These are phyloP conservation scores for Incumbomyces lentus DNA, from an alignment of 2,329 filamentous ascomycete species.

Conservation along the genomic window DNA sequence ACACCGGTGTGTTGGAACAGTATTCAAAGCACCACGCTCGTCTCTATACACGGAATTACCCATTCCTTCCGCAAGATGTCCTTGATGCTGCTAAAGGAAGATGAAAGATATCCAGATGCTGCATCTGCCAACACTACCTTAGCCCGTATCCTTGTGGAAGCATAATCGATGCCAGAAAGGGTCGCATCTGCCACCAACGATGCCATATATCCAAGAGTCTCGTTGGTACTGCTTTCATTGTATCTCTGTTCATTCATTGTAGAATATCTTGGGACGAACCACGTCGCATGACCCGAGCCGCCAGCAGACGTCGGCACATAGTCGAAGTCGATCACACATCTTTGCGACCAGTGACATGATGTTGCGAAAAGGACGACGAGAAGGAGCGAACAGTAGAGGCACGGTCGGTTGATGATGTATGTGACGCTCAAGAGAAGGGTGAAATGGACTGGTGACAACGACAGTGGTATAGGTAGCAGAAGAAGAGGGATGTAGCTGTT, in stretches of 20 bases:
- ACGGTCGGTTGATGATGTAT: slow-evolving; percentile 92
- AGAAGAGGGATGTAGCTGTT: slow-evolving; percentile 73
- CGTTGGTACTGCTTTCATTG: neutral
- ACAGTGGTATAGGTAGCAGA: slow-evolving; percentile 79
- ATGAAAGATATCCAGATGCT: neutral
- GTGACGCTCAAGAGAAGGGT: slow-evolving; percentile 84
- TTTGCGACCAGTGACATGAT: slow-evolving; percentile 79
- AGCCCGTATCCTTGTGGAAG: neutral
- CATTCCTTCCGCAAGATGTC: slow-evolving; percentile 5
- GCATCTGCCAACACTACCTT: neutral
- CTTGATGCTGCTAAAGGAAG: neutral
- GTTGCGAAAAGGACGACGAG: slow-evolving; percentile 90
- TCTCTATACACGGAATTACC: slow-evolving; percentile 4
- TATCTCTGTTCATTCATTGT: neutral
- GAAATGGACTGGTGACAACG: slow-evolving; percentile 60
- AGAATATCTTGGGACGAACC: slow-evolving; percentile 1
- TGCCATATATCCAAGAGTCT: slow-evolving; percentile 2
- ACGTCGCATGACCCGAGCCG: slow-evolving; percentile 4
- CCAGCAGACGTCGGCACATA: neutral
- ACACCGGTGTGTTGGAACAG: neutral
- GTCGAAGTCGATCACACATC: slow-evolving; percentile 82
- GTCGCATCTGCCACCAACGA: slow-evolving; percentile 1
- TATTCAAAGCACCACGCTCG: neutral
- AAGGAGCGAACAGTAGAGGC: slow-evolving; percentile 94
- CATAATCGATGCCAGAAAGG: neutral